These are phyloP conservation scores for Paramicrosporidium saccamoebae DNA, from an alignment of 371 early-diverging fungal genomes.

Conservation along the genomic window DNA sequence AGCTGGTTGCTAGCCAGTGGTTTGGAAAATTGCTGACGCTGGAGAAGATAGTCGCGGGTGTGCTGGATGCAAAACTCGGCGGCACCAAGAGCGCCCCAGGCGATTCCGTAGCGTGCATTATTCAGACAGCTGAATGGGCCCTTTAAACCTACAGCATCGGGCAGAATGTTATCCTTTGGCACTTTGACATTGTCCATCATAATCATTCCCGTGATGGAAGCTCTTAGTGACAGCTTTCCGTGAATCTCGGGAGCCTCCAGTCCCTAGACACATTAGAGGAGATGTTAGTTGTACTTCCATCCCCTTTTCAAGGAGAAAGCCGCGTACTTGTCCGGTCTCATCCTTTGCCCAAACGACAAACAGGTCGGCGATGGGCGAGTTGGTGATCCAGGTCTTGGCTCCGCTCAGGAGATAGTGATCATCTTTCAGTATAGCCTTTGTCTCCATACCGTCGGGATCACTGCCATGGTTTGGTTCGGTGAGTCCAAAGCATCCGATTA, in stretches of 20 bases:
- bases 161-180: slow-evolving; percentile 55
- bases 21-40: slow-evolving; percentile 65
- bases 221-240: slow-evolving; percentile 78
- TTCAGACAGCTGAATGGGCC: slow-evolving; percentile 92
- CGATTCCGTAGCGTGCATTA: slow-evolving; percentile 86
- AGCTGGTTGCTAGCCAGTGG: slow-evolving; percentile 84
- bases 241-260: slow-evolving; percentile 56
- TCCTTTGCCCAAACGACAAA: slow-evolving; percentile 91
- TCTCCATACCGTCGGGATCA: slow-evolving; percentile 80
- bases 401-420: slow-evolving; percentile 46
- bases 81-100: slow-evolving; percentile 89
- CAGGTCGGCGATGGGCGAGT: slow-evolving; percentile 90
- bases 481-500: slow-evolving; percentile 70
- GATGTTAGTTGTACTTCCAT: slow-evolving; percentile 2
- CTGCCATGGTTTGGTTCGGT: slow-evolving; percentile 95
- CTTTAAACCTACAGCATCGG: slow-evolving; percentile 56
- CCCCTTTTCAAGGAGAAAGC: slow-evolving; percentile 69
- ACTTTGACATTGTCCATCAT: slow-evolving; percentile 90
- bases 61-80: slow-evolving; percentile 66
- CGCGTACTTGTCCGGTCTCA: slow-evolving; percentile 57
- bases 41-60: slow-evolving; percentile 61
- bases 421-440: slow-evolving; percentile 34
- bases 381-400: slow-evolving; percentile 92
- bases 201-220: slow-evolving; percentile 88
- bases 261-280: slow-evolving; percentile 24